Conservation (phyloP, 2,329 filamentous ascomycete species). For the Phaeosphaeria sp. region DNA sequence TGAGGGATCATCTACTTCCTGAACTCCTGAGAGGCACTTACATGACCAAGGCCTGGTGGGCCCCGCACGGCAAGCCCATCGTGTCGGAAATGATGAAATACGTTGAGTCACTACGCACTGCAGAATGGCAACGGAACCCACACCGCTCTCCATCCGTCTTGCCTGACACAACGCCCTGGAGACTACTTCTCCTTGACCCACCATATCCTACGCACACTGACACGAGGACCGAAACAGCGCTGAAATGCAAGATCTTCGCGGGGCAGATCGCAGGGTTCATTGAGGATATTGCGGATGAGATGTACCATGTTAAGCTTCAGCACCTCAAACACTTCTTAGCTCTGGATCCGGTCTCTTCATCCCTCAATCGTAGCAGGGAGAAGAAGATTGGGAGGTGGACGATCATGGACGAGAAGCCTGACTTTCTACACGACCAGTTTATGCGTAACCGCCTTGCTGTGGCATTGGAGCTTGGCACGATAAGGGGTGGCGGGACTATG, state of each 20-base stretch:
- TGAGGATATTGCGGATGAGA: conserved; percentile 16
- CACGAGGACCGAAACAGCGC: not conserved
- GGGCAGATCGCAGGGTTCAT: conserved; percentile 16
- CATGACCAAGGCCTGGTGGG: conserved; percentile 19
- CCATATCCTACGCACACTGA: conserved; percentile 11
- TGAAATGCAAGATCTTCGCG: conserved; percentile 23
- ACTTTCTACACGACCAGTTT: conserved; percentile 11
- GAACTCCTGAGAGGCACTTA: not conserved
- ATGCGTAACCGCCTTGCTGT: conserved; percentile 17
- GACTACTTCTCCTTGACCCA: conserved; percentile 35
- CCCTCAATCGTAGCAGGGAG: not conserved
- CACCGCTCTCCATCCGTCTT: conserved; percentile 23
- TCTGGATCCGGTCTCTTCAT: not conserved
- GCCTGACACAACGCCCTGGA: conserved; percentile 31
- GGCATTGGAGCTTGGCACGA: conserved; percentile 24
- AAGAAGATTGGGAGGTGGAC: not conserved
- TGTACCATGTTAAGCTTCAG: conserved; percentile 25
- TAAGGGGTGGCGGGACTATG: conserved; percentile 18
- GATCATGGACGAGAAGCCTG: not conserved
- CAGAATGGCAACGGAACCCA: conserved; percentile 28
- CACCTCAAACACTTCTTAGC: conserved; percentile 11
- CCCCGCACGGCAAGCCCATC: conserved; percentile 12
- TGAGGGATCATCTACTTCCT: not conserved
- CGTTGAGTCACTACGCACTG: conserved; percentile 25
- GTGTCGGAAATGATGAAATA: conserved; percentile 26